Evolutionary conservation across 768 basidiomycete species (phyloP).

Genomic region (Leccinellum luteum): DNA sequence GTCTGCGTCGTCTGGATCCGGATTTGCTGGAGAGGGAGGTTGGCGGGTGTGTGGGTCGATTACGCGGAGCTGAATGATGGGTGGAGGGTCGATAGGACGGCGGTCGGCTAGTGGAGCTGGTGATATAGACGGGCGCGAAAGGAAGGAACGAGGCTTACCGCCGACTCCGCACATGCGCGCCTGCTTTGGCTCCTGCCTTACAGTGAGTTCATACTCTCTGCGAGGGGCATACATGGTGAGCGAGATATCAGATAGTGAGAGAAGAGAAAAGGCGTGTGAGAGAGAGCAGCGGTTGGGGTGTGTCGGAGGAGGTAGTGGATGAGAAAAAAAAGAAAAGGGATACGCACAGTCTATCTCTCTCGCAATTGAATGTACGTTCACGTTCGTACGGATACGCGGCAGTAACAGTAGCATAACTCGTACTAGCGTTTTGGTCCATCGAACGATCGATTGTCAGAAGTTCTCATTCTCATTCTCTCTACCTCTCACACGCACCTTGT

Average conservation of each 20-base stretch:
- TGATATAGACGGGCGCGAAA: too few species aligned
- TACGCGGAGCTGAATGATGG: slow-evolving; percentile 92
- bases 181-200: slow-evolving; percentile 91
- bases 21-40: slow-evolving; percentile 26
- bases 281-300: background rate
- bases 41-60: slow-evolving; percentile 55
- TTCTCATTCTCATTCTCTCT: too few species aligned
- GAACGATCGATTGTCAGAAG: too few species aligned
- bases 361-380: too few species aligned
- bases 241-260: background rate
- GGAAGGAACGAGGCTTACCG: slow-evolving; percentile 54
- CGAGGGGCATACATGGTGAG: slow-evolving; percentile 6
- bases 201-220: slow-evolving; percentile 83
- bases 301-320: background rate
- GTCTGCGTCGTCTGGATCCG: slow-evolving; percentile 34
- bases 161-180: slow-evolving; percentile 89
- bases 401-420: too few species aligned
- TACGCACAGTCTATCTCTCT: slow-evolving; percentile 34
- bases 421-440: too few species aligned
- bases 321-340: slow-evolving; percentile 9
- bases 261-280: slow-evolving; percentile 2
- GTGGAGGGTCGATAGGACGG: slow-evolving; percentile 95
- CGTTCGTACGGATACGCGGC: too few species aligned
- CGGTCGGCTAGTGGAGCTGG: slow-evolving; percentile 66
- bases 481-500: too few species aligned